A percentile compares a stretch with the other conserved stretches of the same genome.
phyloP scores from a whole-genome alignment of 163 green algal species.

The Chlorella variabilis region DNA sequence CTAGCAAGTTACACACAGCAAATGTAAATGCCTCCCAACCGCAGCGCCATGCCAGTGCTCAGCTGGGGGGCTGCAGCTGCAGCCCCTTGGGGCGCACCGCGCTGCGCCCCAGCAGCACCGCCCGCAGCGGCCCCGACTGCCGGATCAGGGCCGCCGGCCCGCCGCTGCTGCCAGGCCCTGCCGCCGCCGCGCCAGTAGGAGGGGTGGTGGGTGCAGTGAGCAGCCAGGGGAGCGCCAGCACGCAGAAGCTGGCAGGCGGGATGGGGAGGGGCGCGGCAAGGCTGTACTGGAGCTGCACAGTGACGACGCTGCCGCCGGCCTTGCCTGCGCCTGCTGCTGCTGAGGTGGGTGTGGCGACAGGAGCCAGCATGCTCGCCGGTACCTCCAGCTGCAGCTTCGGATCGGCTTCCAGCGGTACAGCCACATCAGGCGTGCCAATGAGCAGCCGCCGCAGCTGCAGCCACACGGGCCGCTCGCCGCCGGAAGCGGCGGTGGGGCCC shows the following conservation, averaged over 20 bases:
- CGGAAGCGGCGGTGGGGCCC: neutral
- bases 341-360: neutral
- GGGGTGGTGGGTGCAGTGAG: constrained; percentile 23
- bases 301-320: neutral
- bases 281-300: neutral
- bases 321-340: neutral
- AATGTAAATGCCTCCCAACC: too few species aligned
- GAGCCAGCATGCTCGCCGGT: constrained; percentile 9
- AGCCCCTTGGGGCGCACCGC: neutral
- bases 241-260: constrained; percentile 13
- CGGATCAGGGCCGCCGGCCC: constrained; percentile 5
- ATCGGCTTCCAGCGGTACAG: neutral
- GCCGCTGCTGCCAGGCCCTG: neutral
- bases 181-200: too few species aligned
- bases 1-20: too few species aligned
- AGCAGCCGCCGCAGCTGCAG: constrained; percentile 10
- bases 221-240: constrained; percentile 34
- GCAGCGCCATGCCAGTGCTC: too few species aligned
- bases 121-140: constrained; percentile 1
- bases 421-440: constrained; percentile 1
- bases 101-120: neutral
- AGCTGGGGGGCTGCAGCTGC: too few species aligned
- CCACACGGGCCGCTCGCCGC: neutral
- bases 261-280: neutral
- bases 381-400: constrained; percentile 21